phyloP scores from a whole-genome alignment of 495 filamentous ascomycete species.

The Rostrohypoxylon terebratum region DNA sequence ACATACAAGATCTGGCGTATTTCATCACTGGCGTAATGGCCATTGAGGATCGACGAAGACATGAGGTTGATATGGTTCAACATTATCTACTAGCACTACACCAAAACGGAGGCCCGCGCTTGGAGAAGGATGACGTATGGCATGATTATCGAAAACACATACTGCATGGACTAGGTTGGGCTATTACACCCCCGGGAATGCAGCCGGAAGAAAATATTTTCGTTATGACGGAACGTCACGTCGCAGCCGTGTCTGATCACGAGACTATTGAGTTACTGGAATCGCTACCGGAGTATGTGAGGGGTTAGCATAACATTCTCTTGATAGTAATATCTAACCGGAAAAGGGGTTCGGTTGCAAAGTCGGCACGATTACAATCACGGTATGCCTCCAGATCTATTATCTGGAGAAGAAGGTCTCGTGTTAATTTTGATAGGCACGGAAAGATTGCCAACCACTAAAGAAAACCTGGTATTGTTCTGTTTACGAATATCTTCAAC shows the following conservation, averaged over 20 bases:
- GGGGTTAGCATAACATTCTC: too few species aligned
- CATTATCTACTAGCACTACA: slow-evolving; percentile 15
- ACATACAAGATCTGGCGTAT: slow-evolving; percentile 23
- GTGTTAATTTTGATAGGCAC: too few species aligned
- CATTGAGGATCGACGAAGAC: slow-evolving; percentile 22
- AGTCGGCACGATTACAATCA: not conserved
- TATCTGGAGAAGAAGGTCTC: too few species aligned
- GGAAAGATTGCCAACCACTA: too few species aligned
- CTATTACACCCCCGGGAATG: slow-evolving; percentile 25
- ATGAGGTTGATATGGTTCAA: slow-evolving; percentile 12
- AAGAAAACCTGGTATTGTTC: too few species aligned
- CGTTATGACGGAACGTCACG: slow-evolving; percentile 19
- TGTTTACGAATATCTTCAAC: too few species aligned
- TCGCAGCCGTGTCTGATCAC: slow-evolving; percentile 21
- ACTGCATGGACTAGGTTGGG: slow-evolving; percentile 23
- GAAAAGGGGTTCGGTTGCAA: not conserved
- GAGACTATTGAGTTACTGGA: slow-evolving; percentile 24
- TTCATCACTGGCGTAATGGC: slow-evolving; percentile 16
- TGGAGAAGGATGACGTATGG: slow-evolving; percentile 26
- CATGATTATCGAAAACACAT: slow-evolving; percentile 30
- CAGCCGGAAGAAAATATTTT: slow-evolving; percentile 29
- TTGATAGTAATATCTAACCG: not conserved
- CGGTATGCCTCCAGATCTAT: not conserved
- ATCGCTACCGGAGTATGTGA: slow-evolving; percentile 20
- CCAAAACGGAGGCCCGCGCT: slow-evolving; percentile 12